A percentile compares a stretch with the other conserved stretches of the same genome.
These are phyloP conservation scores for Aspergillus diversus DNA, from an alignment of 495 filamentous ascomycete genomes.

Conservation along the genomic window DNA sequence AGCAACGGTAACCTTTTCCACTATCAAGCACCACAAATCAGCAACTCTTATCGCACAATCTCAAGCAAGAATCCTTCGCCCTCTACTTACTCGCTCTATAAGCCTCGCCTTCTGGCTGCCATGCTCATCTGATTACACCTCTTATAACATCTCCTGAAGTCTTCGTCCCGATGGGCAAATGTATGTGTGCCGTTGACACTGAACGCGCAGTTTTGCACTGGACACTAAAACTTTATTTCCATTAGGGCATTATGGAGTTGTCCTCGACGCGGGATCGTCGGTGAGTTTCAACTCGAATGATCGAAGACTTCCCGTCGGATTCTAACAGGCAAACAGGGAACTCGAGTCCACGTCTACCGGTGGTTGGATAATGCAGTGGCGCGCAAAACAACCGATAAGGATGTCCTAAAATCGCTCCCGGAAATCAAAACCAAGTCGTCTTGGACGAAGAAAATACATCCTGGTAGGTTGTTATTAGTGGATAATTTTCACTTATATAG, in stretches of 20 bases:
- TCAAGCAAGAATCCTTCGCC: neutral
- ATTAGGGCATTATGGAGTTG: slow-evolving; percentile 65
- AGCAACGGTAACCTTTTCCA: neutral
- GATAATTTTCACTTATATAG: neutral
- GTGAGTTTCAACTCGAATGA: slow-evolving; percentile 38
- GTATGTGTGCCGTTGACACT: slow-evolving; percentile 26
- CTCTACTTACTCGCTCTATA: neutral
- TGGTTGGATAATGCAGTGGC: slow-evolving; percentile 81
- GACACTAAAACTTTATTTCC: slow-evolving; percentile 9
- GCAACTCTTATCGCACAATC: neutral
- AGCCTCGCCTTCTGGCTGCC: slow-evolving; percentile 23
- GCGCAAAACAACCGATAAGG: slow-evolving; percentile 58
- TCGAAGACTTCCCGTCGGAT: too few species aligned
- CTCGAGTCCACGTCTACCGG: slow-evolving; percentile 88
- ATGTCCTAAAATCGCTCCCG: slow-evolving; percentile 72
- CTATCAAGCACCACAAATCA: slow-evolving; percentile 3
- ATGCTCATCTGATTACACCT: slow-evolving; percentile 34
- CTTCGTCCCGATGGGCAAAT: slow-evolving; percentile 53
- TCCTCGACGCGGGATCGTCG: slow-evolving; percentile 72
- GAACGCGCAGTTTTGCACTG: neutral
- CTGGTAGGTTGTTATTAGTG: slow-evolving; percentile 52
- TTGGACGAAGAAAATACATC: slow-evolving; percentile 92
- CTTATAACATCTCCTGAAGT: slow-evolving; percentile 13
- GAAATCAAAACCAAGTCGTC: slow-evolving; percentile 78
- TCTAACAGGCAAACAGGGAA: slow-evolving; percentile 61